These are phyloP conservation scores for Parvularia atlantis DNA, from an alignment of 78 protist species.

Conservation along the genomic window DNA sequence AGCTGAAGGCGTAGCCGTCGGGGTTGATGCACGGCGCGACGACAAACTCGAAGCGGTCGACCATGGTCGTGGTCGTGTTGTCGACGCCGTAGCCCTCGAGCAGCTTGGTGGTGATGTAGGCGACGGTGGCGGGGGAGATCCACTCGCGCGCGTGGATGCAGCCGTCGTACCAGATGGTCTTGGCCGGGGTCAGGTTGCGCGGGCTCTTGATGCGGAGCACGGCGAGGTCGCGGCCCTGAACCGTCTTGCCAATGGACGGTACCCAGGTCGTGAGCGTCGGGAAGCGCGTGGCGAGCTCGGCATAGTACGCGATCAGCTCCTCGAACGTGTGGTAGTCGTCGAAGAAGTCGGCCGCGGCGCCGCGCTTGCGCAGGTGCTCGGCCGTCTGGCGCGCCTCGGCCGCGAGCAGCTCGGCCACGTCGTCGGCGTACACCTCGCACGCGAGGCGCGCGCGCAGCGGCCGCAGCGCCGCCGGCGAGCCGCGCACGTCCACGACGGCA, in stretches of 20 bases:
- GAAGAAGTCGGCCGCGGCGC: not conserved
- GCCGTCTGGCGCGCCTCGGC: not conserved
- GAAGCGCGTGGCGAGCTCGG: not conserved
- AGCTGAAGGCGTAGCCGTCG: slow-evolving; percentile 20
- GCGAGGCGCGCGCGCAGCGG: not conserved
- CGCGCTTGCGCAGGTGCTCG: not conserved
- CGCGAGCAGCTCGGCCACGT: not conserved
- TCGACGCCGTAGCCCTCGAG: not conserved
- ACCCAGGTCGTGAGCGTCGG: not conserved
- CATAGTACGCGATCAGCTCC: not conserved
- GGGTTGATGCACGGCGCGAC: slow-evolving; percentile 22
- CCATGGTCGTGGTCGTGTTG: not conserved
- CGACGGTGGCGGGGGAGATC: not conserved
- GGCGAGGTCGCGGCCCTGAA: slow-evolving; percentile 5
- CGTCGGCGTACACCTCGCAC: not conserved
- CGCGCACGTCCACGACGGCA: not conserved
- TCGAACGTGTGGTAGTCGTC: slow-evolving; percentile 4
- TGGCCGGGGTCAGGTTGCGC: not conserved
- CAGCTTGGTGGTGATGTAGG: not conserved
- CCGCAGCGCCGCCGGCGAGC: not conserved
- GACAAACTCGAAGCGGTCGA: slow-evolving; percentile 2
- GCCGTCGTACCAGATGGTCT: not conserved
- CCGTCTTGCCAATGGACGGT: not conserved
- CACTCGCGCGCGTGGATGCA: slow-evolving; percentile 26
- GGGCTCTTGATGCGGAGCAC: not conserved